phyloP scores from a whole-genome alignment of 2,329 filamentous ascomycete species.

The Herpomyces periplanetae region DNA sequence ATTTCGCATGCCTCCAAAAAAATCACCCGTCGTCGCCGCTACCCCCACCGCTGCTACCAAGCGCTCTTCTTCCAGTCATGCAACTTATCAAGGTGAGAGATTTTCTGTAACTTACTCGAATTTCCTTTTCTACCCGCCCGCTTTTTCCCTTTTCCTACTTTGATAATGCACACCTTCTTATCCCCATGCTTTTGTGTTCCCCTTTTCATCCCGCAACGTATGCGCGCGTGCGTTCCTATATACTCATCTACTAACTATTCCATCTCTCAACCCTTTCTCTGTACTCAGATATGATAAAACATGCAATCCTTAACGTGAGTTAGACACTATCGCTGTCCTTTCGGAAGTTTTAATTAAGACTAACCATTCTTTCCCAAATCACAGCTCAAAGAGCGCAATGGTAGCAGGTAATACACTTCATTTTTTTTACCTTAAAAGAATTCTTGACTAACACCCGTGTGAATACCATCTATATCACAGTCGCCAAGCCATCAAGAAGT shows the following conservation, averaged over 20 bases:
- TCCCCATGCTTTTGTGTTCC: conserved; percentile 9
- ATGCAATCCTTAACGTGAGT: conserved; percentile 28
- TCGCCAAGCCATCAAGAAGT: conserved; percentile 34
- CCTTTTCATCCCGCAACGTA: too few relatives aligned
- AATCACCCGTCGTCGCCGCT: too few relatives aligned
- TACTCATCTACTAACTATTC: too few relatives aligned
- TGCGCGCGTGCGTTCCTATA: too few relatives aligned
- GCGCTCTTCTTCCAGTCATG: conserved; percentile 16
- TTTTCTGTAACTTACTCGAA: too few relatives aligned
- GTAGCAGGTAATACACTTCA: conserved; percentile 17
- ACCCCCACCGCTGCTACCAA: conserved; percentile 13
- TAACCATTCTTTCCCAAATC: conserved; percentile 11
- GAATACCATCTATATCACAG: conserved; percentile 11
- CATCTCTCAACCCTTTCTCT: conserved; percentile 13
- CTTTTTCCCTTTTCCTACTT: conserved; percentile 8
- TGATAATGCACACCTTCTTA: conserved; percentile 9
- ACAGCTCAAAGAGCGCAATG: conserved; percentile 28
- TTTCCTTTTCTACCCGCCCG: too few relatives aligned
- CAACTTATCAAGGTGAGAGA: conserved; percentile 25
- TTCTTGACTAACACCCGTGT: conserved; percentile 4
- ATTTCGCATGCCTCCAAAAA: conserved; percentile 34
- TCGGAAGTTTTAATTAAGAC: conserved; percentile 4
- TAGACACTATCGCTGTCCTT: conserved; percentile 2
- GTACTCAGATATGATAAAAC: conserved; percentile 26
- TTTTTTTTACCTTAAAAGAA: conserved; percentile 5